Evolutionary conservation across 768 basidiomycete genomes (phyloP).

Genomic region (Lactifluus rugatus): DNA sequence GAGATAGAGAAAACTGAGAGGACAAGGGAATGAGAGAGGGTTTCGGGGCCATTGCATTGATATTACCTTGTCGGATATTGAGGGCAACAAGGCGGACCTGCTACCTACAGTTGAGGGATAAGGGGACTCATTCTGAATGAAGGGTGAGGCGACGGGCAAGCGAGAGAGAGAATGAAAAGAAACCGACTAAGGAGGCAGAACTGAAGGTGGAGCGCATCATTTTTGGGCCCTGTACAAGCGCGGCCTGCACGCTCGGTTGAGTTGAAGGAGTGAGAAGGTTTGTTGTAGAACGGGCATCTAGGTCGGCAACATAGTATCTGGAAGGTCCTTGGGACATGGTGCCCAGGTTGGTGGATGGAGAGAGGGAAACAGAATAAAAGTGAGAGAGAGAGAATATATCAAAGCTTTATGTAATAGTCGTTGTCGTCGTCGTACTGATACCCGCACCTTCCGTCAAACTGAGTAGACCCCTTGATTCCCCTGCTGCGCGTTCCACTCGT

Average conservation of each 20-base stretch:
- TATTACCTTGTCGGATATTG: slow-evolving; percentile 26
- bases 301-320: slow-evolving; percentile 34
- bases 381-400: no score
- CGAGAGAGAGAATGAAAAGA: not conserved
- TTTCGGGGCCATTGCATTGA: not conserved
- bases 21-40: not conserved
- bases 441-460: slow-evolving; percentile 40
- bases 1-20: slow-evolving; percentile 21
- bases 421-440: no score
- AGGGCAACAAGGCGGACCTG: slow-evolving; percentile 13
- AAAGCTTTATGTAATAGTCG: no score
- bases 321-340: slow-evolving; percentile 25
- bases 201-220: slow-evolving; percentile 33
- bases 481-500: slow-evolving; percentile 40
- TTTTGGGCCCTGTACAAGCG: slow-evolving; percentile 33
- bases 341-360: slow-evolving; percentile 8
- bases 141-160: not conserved
- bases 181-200: slow-evolving; percentile 34
- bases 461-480: slow-evolving; percentile 31
- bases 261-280: slow-evolving; percentile 38
- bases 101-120: slow-evolving; percentile 12
- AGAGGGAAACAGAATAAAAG: not conserved
- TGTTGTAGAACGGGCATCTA: slow-evolving; percentile 41
- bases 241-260: slow-evolving; percentile 31
- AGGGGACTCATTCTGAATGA: slow-evolving; percentile 20